Percentiles rank a stretch among this genome's conserved stretches.
Evolutionary conservation across 345 rosid genomes (phyloP).

Genomic region (Dovyalis caffra): DNA sequence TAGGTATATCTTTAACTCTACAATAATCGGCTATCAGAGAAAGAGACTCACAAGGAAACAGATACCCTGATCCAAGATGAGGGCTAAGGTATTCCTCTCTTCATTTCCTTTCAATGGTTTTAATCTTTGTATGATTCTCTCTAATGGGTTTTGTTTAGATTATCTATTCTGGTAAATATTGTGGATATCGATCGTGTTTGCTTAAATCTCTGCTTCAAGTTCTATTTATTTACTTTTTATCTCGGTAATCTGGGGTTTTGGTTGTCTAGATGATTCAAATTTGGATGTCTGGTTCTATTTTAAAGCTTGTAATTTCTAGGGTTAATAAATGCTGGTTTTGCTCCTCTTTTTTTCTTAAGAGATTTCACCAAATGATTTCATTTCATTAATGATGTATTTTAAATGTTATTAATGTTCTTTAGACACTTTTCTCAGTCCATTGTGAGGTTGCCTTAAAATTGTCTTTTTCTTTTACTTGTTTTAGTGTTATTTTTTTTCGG

Average conservation of each 20-base stretch:
- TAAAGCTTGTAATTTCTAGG: background rate
- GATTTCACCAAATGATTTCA: no score
- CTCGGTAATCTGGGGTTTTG: background rate
- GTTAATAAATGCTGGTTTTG: background rate
- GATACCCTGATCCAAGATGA: conserved; percentile 13
- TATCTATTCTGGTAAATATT: background rate
- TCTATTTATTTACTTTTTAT: background rate
- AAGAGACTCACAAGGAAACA: background rate
- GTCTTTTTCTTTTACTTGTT: background rate
- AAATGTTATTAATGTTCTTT: background rate
- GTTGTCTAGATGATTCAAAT: background rate
- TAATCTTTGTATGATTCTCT: background rate
- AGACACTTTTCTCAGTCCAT: background rate
- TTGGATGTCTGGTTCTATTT: background rate
- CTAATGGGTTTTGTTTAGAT: background rate
- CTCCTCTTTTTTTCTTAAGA: background rate
- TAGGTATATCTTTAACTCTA: background rate
- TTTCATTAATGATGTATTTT: no score
- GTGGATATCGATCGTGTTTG: background rate
- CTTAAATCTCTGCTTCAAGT: background rate
- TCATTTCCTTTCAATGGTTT: background rate
- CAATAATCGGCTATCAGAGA: background rate
- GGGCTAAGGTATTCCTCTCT: conserved; percentile 8
- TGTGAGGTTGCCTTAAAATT: background rate
- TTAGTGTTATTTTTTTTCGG: background rate